These are phyloP conservation scores for Hypoxylon sp. DNA, from an alignment of 2,329 filamentous ascomycete species.

Conservation along the genomic window DNA sequence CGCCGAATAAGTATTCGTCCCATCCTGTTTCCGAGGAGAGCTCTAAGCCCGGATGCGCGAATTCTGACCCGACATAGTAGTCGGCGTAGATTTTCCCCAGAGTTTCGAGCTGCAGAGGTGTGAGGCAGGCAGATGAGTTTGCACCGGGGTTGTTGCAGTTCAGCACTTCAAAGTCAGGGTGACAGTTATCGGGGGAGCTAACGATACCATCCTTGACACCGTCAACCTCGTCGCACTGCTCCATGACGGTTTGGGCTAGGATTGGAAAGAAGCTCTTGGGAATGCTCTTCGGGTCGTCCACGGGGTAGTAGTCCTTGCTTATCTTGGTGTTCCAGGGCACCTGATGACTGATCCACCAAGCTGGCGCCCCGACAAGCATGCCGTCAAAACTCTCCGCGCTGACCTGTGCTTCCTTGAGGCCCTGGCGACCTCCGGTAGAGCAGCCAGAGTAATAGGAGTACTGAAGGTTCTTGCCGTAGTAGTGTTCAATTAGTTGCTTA, in stretches of 20 bases:
- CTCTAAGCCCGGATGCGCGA: slow-evolving; percentile 37
- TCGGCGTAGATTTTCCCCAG: slow-evolving; percentile 57
- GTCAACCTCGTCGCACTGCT: slow-evolving; percentile 60
- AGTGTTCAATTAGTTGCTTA: slow-evolving; percentile 61
- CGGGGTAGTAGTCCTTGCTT: slow-evolving; percentile 46
- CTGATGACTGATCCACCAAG: slow-evolving; percentile 47
- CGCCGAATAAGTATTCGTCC: slow-evolving; percentile 5
- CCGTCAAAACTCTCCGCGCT: slow-evolving; percentile 64
- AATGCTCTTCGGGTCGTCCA: slow-evolving; percentile 53
- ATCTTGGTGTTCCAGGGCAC: slow-evolving; percentile 49
- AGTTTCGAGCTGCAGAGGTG: slow-evolving; percentile 59
- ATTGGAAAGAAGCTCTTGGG: slow-evolving; percentile 52
- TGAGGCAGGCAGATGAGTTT: slow-evolving; percentile 58
- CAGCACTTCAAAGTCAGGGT: slow-evolving; percentile 55
- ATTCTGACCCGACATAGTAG: slow-evolving; percentile 24
- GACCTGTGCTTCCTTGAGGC: slow-evolving; percentile 61
- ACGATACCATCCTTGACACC: slow-evolving; percentile 60
- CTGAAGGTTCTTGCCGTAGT: slow-evolving; percentile 57
- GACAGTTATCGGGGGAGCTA: slow-evolving; percentile 56
- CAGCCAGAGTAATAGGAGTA: slow-evolving; percentile 68
- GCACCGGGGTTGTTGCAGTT: slow-evolving; percentile 53
- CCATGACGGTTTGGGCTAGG: slow-evolving; percentile 53
- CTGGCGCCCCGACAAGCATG: slow-evolving; percentile 61
- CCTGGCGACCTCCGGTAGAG: slow-evolving; percentile 67
- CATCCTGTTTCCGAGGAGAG: slow-evolving; percentile 35